A percentile compares a stretch with the other conserved stretches of the same genome.
These are phyloP conservation scores for Taiozyma sp. DNA, from an alignment of 1,139 yeast genomes.

Conservation along the genomic window DNA sequence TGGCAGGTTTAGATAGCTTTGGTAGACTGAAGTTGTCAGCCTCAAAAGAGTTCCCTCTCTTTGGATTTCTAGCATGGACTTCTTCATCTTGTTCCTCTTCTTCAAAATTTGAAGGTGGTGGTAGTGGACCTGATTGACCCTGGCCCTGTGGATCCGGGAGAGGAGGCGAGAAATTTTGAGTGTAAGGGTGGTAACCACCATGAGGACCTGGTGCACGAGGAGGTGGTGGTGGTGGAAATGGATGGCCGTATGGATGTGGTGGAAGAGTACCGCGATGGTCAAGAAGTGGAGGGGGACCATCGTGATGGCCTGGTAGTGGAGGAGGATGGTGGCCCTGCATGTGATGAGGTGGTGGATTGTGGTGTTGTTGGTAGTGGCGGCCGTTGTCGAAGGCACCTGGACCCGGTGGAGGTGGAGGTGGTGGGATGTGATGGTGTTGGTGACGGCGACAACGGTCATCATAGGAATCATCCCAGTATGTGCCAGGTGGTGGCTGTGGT, in stretches of 20 bases:
- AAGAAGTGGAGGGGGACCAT: not conserved
- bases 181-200: not conserved
- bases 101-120: conserved; percentile 9
- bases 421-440: conserved; percentile 3
- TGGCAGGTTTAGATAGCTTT: conserved; percentile 5
- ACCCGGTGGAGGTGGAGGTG: conserved; percentile 5
- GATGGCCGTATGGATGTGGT: not conserved
- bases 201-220: conserved; percentile 5
- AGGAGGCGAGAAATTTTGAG: conserved; percentile 5
- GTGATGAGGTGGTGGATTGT: not conserved
- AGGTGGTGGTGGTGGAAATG: conserved; percentile 5
- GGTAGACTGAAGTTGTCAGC: conserved; percentile 6
- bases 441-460: conserved; percentile 3
- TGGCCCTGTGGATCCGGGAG: conserved; percentile 9
- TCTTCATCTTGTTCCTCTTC: not conserved
- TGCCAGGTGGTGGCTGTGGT: conserved; percentile 12
- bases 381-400: not conserved
- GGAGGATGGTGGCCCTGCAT: not conserved
- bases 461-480: not conserved
- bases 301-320: not conserved
- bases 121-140: conserved; percentile 5
- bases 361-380: not conserved
- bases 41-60: conserved; percentile 6
- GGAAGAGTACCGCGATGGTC: not conserved
- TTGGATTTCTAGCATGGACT: conserved; percentile 1